phyloP scores from a whole-genome alignment of 495 filamentous ascomycete species.

The Apodospora peruviana region DNA sequence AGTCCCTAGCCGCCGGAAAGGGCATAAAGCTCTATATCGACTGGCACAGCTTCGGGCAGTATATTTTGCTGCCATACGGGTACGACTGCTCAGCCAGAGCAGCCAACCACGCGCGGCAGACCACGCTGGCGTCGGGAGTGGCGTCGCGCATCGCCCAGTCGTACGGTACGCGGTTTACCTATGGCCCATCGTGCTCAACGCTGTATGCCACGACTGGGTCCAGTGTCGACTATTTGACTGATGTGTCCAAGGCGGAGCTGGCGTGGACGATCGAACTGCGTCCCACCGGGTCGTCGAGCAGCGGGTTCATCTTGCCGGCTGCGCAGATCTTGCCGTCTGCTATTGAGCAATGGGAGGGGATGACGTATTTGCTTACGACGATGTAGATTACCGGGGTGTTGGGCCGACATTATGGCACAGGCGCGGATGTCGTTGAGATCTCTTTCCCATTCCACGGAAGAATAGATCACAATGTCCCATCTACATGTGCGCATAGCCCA shows the following conservation, averaged over 20 bases:
- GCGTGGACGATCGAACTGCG: conserved; percentile 52
- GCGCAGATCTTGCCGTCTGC: conserved; percentile 48
- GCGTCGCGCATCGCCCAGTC: conserved; percentile 38
- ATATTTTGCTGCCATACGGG: conserved; percentile 29
- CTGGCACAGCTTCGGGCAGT: conserved; percentile 55
- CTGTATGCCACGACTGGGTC: conserved; percentile 53
- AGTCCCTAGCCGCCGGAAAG: conserved; percentile 29
- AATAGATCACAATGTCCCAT: no score
- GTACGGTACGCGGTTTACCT: conserved; percentile 43
- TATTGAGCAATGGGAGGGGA: conserved; percentile 50
- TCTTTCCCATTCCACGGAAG: no score
- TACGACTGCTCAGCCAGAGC: conserved; percentile 32
- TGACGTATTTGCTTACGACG: conserved; percentile 47
- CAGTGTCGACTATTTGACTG: conserved; percentile 50
- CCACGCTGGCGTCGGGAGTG: conserved; percentile 29
- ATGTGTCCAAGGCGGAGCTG: conserved; percentile 45
- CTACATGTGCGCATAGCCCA: no score
- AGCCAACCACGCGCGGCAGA: conserved; percentile 43
- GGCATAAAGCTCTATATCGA: conserved; percentile 58
- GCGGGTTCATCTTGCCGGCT: conserved; percentile 55
- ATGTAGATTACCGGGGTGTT: no score
- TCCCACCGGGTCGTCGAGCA: conserved; percentile 25
- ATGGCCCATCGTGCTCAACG: conserved; percentile 53
- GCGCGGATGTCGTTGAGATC: no score
- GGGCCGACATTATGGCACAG: no score